Evolutionary conservation across 495 filamentous ascomycete species (phyloP).

Genomic region (Cudoniella acicularis): DNA sequence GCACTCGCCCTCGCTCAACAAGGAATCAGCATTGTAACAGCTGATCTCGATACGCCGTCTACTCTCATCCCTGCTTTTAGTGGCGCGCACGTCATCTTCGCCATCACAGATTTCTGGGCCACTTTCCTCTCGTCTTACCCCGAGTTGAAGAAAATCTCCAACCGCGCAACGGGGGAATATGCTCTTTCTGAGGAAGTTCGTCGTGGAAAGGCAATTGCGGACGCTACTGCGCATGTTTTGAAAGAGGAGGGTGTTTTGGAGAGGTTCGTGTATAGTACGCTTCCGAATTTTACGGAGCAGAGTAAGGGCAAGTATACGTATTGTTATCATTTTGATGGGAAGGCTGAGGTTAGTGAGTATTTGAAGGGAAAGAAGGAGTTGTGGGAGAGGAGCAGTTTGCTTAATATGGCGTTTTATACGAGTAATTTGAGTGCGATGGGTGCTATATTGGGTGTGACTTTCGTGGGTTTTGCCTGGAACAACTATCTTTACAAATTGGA

Average conservation of each 20-base stretch:
- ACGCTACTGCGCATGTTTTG: constrained; percentile 40
- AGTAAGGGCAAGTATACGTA: constrained; percentile 35
- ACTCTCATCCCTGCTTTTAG: constrained; percentile 43
- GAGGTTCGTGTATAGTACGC: constrained; percentile 39
- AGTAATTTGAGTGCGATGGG: constrained; percentile 13
- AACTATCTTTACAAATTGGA: neutral
- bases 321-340: constrained; percentile 39
- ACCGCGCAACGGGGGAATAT: constrained; percentile 14
- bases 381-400: constrained; percentile 19
- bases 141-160: constrained; percentile 8
- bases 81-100: constrained; percentile 48
- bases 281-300: constrained; percentile 29
- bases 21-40: constrained; percentile 48
- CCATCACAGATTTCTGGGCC: constrained; percentile 52
- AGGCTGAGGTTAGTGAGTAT: constrained; percentile 19
- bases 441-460: constrained; percentile 2
- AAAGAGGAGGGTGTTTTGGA: constrained; percentile 32
- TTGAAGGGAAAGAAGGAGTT: constrained; percentile 8
- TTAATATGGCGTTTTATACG: constrained; percentile 23
- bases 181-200: constrained; percentile 5
- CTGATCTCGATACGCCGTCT: constrained; percentile 39
- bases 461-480: neutral
- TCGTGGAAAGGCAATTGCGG: constrained; percentile 37
- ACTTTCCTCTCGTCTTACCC: constrained; percentile 23
- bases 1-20: constrained; percentile 32